These are phyloP conservation scores for Typha latifolia DNA, from an alignment of 176 grass and related monocot species.

Conservation along the genomic window DNA sequence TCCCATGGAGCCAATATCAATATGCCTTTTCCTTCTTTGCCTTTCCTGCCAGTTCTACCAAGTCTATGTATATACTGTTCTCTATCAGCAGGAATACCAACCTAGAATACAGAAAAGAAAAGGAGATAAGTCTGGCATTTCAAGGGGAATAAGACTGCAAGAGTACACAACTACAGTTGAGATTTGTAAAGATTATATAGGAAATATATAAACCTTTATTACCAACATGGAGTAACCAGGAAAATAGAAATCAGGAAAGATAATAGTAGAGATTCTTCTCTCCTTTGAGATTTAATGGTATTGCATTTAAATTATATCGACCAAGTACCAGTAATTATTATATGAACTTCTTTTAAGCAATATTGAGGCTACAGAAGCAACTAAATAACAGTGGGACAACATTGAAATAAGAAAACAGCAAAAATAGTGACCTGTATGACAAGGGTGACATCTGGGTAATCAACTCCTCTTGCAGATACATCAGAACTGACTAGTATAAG, in stretches of 20 bases:
- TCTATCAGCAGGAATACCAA: constrained; percentile 69
- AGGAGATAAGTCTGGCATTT: background rate
- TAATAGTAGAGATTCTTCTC: background rate
- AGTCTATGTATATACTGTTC: constrained; percentile 94
- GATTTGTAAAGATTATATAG: background rate
- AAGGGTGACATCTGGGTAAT: constrained; percentile 93
- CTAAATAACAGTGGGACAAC: background rate
- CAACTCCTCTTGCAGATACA: constrained; percentile 88
- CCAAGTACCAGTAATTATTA: no score
- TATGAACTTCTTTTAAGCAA: no score
- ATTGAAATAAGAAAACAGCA: background rate
- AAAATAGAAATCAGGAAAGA: background rate
- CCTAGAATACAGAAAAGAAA: constrained; percentile 22
- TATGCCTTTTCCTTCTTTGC: constrained; percentile 69
- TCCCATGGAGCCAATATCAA: constrained; percentile 85
- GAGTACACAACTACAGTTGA: background rate
- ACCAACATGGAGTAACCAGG: background rate
- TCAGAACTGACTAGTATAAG: constrained; percentile 94
- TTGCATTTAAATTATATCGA: no score
- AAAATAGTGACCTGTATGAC: constrained; percentile 57
- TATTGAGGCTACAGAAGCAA: background rate
- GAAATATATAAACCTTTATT: background rate
- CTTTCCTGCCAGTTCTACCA: constrained; percentile 77
- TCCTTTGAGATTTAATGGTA: no score
- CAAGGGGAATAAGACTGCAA: background rate